Evolutionary conservation across 2,329 filamentous ascomycete genomes (phyloP).

Genomic region (Mycogone perniciosa): DNA sequence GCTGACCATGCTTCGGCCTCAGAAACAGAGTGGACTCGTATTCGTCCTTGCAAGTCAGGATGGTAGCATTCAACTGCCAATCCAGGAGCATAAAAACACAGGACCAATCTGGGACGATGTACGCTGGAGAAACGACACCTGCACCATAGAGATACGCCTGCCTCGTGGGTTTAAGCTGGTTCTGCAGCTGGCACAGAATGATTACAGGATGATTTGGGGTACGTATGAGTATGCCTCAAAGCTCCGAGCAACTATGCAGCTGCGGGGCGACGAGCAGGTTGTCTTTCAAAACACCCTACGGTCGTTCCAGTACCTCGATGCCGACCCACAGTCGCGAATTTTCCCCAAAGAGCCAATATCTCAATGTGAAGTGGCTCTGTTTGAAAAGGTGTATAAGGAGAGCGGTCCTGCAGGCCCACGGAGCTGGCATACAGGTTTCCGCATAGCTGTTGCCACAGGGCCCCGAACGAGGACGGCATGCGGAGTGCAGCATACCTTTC

Average conservation of each 20-base stretch:
- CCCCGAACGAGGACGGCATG: slow-evolving; percentile 71
- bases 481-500: slow-evolving; percentile 64
- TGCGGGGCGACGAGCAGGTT: slow-evolving; percentile 61
- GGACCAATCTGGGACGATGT: slow-evolving; percentile 78
- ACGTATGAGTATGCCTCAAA: slow-evolving; percentile 81
- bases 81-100: slow-evolving; percentile 60
- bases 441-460: slow-evolving; percentile 71
- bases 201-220: slow-evolving; percentile 72
- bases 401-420: slow-evolving; percentile 67
- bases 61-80: slow-evolving; percentile 65
- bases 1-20: slow-evolving; percentile 66
- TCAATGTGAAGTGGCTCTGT: slow-evolving; percentile 67
- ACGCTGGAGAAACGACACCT: slow-evolving; percentile 65
- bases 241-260: slow-evolving; percentile 64
- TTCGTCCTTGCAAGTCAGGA: slow-evolving; percentile 75
- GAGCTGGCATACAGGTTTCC: slow-evolving; percentile 70
- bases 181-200: slow-evolving; percentile 65
- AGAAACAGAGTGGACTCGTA: slow-evolving; percentile 61
- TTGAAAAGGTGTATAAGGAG: slow-evolving; percentile 63
- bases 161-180: slow-evolving; percentile 70
- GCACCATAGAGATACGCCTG: slow-evolving; percentile 61
- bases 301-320: slow-evolving; percentile 76
- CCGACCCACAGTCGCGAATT: slow-evolving; percentile 57
- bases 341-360: slow-evolving; percentile 72
- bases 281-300: slow-evolving; percentile 64